Evolutionary conservation across 306 rosid species (phyloP).

Genomic region (Hippophae tibetana): DNA sequence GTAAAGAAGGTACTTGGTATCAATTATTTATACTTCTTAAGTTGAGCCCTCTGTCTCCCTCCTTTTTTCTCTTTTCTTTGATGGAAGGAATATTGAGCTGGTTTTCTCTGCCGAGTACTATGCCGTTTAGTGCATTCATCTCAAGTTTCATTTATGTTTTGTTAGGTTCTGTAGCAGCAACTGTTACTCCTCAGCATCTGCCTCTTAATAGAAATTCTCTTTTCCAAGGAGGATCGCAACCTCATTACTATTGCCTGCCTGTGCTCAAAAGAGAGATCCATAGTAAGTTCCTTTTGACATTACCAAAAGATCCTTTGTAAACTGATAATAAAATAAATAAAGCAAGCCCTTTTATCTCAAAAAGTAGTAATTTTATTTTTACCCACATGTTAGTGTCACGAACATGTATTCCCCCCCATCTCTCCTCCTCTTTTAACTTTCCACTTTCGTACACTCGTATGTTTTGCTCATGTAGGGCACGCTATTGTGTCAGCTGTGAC

Average conservation of each 20-base stretch:
- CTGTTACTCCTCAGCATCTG: slow-evolving; percentile 91
- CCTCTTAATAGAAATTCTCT: slow-evolving; percentile 69
- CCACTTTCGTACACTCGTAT: no score
- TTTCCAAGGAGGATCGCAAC: slow-evolving; percentile 90
- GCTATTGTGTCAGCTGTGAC: no score
- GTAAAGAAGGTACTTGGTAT: slow-evolving; percentile 44
- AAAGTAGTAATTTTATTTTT: no score
- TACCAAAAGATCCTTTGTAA: not conserved
- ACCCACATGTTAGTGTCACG: no score
- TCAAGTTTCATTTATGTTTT: slow-evolving; percentile 10
- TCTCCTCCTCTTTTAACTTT: no score
- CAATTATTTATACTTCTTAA: slow-evolving; percentile 2
- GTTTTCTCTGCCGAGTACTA: not conserved
- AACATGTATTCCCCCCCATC: no score
- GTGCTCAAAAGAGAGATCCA: slow-evolving; percentile 79
- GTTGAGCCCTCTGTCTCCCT: not conserved
- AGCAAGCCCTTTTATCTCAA: no score
- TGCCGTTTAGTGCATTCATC: not conserved
- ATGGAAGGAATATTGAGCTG: not conserved
- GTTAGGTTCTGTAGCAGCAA: slow-evolving; percentile 63
- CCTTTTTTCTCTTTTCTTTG: slow-evolving; percentile 1
- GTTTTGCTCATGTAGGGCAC: no score
- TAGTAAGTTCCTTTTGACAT: slow-evolving; percentile 36
- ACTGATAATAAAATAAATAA: no score
- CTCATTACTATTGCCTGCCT: slow-evolving; percentile 83